phyloP scores from a whole-genome alignment of 257 asterid species.

The Solanum corneliomulleri region DNA sequence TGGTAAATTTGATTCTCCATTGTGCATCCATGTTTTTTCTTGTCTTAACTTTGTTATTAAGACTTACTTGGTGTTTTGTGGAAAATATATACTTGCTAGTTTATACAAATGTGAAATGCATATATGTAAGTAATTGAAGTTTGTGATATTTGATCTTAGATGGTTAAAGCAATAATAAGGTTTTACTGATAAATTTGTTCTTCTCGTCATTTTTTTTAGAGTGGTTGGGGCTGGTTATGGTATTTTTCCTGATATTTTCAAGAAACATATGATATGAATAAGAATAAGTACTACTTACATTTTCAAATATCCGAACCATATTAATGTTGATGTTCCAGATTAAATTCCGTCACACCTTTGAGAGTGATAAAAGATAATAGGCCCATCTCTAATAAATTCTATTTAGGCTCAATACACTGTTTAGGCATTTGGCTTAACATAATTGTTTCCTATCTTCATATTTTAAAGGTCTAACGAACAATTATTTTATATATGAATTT shows the following conservation, averaged over 20 bases:
- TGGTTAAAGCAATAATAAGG: background rate
- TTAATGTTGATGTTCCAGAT: background rate
- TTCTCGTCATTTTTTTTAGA: background rate
- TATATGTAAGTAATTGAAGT: background rate
- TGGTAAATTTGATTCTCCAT: constrained; percentile 22
- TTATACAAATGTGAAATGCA: background rate
- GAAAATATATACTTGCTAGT: background rate
- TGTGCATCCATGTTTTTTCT: background rate
- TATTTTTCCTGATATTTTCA: background rate
- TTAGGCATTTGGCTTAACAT: background rate
- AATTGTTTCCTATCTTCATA: background rate
- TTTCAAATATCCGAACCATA: background rate
- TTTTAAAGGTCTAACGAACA: background rate
- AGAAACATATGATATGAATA: background rate
- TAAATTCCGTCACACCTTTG: background rate
- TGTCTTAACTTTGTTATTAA: background rate
- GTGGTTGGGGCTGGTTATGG: background rate
- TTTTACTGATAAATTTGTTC: background rate
- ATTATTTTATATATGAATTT: background rate
- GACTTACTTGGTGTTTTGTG: background rate
- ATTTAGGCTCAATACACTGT: background rate
- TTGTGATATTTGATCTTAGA: background rate
- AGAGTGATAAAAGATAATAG: background rate
- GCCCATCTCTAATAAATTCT: background rate
- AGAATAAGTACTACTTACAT: background rate